These are phyloP conservation scores for Uronychia setigera DNA, from an alignment of 73 alveolate genomes.

Conservation along the genomic window DNA sequence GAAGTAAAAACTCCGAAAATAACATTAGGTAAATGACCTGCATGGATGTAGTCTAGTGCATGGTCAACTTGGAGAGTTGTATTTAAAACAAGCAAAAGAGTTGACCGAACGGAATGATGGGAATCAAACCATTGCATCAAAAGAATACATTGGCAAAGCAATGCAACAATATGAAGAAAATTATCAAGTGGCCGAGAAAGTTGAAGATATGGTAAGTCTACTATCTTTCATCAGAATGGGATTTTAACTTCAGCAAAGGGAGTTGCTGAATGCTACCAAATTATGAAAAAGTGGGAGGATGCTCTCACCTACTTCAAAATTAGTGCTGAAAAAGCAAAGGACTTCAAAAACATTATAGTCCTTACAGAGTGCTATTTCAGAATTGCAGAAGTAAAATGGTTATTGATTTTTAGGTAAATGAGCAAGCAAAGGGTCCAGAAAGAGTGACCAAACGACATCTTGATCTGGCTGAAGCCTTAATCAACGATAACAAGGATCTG, in stretches of 20 bases:
- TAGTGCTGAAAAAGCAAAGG: slow-evolving; percentile 9
- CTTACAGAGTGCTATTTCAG: too few species aligned
- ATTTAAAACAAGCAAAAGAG: slow-evolving; percentile 1
- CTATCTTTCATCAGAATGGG: too few species aligned
- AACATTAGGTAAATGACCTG: slow-evolving; percentile 8
- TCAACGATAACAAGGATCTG: too few species aligned
- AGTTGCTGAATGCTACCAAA: slow-evolving; percentile 1
- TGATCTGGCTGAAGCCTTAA: too few species aligned
- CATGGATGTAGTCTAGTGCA: slow-evolving; percentile 12
- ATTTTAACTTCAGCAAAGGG: slow-evolving; percentile 8
- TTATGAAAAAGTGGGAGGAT: neutral
- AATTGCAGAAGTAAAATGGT: too few species aligned
- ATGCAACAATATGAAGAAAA: neutral
- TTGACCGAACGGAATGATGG: neutral
- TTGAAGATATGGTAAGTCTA: slow-evolving; percentile 11
- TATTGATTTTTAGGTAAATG: too few species aligned
- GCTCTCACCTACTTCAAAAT: slow-evolving; percentile 10
- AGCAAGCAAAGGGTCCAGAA: too few species aligned
- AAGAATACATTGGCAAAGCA: neutral
- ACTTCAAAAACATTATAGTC: slow-evolving; percentile 1
- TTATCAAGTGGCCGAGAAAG: slow-evolving; percentile 7
- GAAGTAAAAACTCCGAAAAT: too few species aligned
- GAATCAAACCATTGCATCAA: slow-evolving; percentile 4
- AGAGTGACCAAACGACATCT: too few species aligned
- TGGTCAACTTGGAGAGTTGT: slow-evolving; percentile 16